A percentile compares a stretch with the other conserved stretches of the same genome.
Evolutionary conservation across 306 rosid genomes (phyloP).

Genomic region (Pyrus communis): DNA sequence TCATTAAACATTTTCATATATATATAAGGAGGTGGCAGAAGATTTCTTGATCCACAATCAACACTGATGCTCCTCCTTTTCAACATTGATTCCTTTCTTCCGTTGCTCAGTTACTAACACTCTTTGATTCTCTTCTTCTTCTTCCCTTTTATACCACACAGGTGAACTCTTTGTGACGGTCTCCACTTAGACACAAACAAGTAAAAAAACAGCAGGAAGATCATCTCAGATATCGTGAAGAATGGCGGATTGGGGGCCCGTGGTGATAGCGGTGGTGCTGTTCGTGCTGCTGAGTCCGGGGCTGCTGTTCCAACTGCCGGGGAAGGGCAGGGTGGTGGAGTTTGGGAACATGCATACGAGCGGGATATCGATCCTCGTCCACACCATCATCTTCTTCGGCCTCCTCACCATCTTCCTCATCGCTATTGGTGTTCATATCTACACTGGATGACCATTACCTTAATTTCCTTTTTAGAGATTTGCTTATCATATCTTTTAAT

Average conservation of each 20-base stretch:
- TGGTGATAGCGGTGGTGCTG: slow-evolving; percentile 66
- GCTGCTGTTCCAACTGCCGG: slow-evolving; percentile 55
- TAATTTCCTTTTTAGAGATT: not conserved
- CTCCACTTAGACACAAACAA: not conserved
- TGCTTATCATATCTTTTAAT: not conserved
- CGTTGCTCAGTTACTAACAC: not conserved
- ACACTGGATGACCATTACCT: slow-evolving; percentile 27
- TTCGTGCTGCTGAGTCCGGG: slow-evolving; percentile 62
- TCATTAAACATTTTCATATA: not conserved
- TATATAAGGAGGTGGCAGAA: not conserved
- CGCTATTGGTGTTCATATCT: slow-evolving; percentile 55
- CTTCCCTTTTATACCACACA: not conserved
- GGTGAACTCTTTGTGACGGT: not conserved
- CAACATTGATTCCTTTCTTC: slow-evolving; percentile 20
- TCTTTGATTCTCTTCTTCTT: not conserved
- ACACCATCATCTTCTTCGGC: slow-evolving; percentile 58
- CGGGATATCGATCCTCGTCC: slow-evolving; percentile 43
- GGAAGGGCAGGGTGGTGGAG: slow-evolving; percentile 37
- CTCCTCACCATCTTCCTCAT: slow-evolving; percentile 59
- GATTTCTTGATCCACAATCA: slow-evolving; percentile 9
- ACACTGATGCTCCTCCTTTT: not conserved
- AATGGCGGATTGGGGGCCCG: slow-evolving; percentile 79
- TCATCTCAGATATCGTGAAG: not conserved
- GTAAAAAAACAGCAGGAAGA: not conserved
- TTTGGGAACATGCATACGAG: slow-evolving; percentile 60